Conservation (phyloP, 1,284 basidiomycete genomes). For the Nidula niveotomentosa region DNA sequence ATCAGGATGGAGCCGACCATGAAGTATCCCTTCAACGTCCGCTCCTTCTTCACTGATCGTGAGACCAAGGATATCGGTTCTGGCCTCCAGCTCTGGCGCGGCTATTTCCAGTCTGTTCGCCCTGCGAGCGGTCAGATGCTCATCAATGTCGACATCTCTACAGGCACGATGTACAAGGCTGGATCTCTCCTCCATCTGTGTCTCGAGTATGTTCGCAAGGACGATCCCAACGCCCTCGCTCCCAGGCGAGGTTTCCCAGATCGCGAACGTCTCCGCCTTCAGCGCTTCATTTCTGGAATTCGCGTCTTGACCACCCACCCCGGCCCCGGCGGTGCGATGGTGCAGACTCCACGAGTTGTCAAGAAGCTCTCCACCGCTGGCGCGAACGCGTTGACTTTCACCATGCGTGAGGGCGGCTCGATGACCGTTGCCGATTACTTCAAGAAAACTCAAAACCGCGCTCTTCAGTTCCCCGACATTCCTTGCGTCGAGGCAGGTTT, state of each 20-base stretch:
- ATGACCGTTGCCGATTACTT: conserved; percentile 68
- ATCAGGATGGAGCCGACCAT: conserved; percentile 72
- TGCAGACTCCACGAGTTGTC: conserved; percentile 45
- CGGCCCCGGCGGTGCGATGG: conserved; percentile 30
- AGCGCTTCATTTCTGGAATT: conserved; percentile 61
- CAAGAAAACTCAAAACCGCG: conserved; percentile 42
- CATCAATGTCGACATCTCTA: conserved; percentile 78
- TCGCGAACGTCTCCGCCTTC: conserved; percentile 56
- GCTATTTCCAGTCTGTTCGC: conserved; percentile 75
- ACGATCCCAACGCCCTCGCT: conserved; percentile 38
- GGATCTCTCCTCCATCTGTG: conserved; percentile 50
- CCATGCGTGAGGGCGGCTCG: conserved; percentile 47
- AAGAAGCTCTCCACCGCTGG: conserved; percentile 53
- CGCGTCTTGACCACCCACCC: conserved; percentile 43
- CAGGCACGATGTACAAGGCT: conserved; percentile 71
- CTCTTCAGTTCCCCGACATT: conserved; percentile 54
- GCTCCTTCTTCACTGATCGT: conserved; percentile 71
- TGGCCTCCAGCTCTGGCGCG: conserved; percentile 71
- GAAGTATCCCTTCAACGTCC: conserved; percentile 71
- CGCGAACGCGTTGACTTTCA: conserved; percentile 52
- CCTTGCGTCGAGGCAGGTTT: conserved; percentile 61
- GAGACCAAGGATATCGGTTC: conserved; percentile 66
- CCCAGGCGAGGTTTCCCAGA: conserved; percentile 49
- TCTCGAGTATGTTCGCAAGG: conserved; percentile 49
- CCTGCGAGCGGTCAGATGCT: conserved; percentile 67